phyloP scores from a whole-genome alignment of 78 protist genomes.

The Corallochytrium limacisporum region DNA sequence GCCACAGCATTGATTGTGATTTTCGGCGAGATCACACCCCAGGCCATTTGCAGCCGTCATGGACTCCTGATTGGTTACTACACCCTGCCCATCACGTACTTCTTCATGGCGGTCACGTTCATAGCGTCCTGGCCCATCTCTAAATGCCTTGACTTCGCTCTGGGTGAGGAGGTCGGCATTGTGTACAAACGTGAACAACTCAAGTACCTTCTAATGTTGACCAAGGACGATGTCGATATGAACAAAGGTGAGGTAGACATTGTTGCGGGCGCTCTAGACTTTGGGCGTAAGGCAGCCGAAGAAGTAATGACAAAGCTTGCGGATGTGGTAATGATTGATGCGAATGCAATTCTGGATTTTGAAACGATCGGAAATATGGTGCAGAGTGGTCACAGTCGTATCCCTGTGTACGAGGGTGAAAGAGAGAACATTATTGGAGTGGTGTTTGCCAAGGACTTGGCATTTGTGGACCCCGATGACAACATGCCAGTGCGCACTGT shows the following conservation, averaged over 20 bases:
- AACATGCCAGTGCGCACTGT: slow-evolving; percentile 10
- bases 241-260: slow-evolving; percentile 36
- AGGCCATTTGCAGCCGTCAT: slow-evolving; percentile 60
- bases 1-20: slow-evolving; percentile 56
- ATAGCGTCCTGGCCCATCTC: slow-evolving; percentile 62
- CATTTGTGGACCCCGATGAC: slow-evolving; percentile 62
- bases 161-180: slow-evolving; percentile 70
- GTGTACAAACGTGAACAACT: slow-evolving; percentile 48
- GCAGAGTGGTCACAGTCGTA: slow-evolving; percentile 65
- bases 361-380: slow-evolving; percentile 25
- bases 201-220: slow-evolving; percentile 44
- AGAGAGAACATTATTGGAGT: slow-evolving; percentile 50
- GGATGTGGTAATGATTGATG: slow-evolving; percentile 50
- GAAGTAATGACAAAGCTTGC: slow-evolving; percentile 65
- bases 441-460: slow-evolving; percentile 61
- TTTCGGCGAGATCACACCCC: slow-evolving; percentile 81
- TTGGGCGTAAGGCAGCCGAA: slow-evolving; percentile 20
- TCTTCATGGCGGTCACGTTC: slow-evolving; percentile 37
- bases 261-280: slow-evolving; percentile 56
- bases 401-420: slow-evolving; percentile 63
- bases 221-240: slow-evolving; percentile 29
- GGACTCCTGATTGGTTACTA: slow-evolving; percentile 54
- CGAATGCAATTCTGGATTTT: slow-evolving; percentile 28
- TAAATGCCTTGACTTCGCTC: slow-evolving; percentile 45
- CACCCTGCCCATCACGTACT: slow-evolving; percentile 29